These are phyloP conservation scores for Starmerella potacharoeniae DNA, from an alignment of 805 yeast genomes.

Conservation along the genomic window DNA sequence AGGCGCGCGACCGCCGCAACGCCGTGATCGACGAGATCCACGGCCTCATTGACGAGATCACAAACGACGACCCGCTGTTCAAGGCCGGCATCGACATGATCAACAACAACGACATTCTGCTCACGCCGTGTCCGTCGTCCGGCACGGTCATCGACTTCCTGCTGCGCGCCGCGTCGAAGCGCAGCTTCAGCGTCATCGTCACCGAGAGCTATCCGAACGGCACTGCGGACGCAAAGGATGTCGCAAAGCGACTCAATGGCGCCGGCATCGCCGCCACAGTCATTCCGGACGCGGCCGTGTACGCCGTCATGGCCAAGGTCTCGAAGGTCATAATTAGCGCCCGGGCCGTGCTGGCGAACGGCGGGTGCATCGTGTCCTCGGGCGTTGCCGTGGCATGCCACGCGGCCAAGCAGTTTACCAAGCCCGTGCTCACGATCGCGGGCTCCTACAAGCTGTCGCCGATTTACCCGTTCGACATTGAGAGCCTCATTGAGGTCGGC, in stretches of 20 bases:
- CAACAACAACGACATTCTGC: slow-evolving; percentile 60
- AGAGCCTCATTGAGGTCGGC: slow-evolving; percentile 77
- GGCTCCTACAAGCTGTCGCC: slow-evolving; percentile 91
- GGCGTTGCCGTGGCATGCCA: slow-evolving; percentile 92
- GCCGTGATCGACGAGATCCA: slow-evolving; percentile 39
- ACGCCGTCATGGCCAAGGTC: slow-evolving; percentile 93
- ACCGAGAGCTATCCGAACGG: slow-evolving; percentile 90
- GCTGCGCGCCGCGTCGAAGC: slow-evolving; percentile 73
- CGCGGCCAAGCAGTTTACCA: slow-evolving; percentile 86
- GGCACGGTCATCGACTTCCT: slow-evolving; percentile 79
- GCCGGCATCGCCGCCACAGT: slow-evolving; percentile 83
- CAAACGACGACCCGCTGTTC: slow-evolving; percentile 82
- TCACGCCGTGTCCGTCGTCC: slow-evolving; percentile 93
- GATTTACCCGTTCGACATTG: slow-evolving; percentile 78
- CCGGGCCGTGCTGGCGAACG: slow-evolving; percentile 86
- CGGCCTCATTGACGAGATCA: slow-evolving; percentile 83
- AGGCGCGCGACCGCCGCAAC: slow-evolving; percentile 22
- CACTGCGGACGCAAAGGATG: slow-evolving; percentile 59
- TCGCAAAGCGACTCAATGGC: slow-evolving; percentile 67
- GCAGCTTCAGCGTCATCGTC: slow-evolving; percentile 78
- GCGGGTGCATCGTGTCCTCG: slow-evolving; percentile 80
- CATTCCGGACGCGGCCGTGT: slow-evolving; percentile 84
- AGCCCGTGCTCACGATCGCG: slow-evolving; percentile 94
- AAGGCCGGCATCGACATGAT: slow-evolving; percentile 84
- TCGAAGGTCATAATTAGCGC: slow-evolving; percentile 94